phyloP scores from a whole-genome alignment of 768 basidiomycete species.

The Tephrocybe sp. region DNA sequence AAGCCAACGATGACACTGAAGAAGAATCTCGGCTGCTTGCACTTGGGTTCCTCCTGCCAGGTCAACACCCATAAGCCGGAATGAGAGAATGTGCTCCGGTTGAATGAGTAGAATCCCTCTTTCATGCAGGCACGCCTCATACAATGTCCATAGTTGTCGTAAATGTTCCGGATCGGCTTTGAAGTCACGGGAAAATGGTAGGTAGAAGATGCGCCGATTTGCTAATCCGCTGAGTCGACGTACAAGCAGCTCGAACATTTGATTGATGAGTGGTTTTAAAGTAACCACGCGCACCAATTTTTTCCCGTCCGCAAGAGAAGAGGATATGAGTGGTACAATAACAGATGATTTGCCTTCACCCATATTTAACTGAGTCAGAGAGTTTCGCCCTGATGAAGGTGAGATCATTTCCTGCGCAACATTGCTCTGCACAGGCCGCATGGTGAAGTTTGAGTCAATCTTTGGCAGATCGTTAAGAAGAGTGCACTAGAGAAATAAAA shows the following conservation, averaged over 20 bases:
- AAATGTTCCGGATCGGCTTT: constrained; percentile 17
- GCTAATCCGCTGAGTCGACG: constrained; percentile 40
- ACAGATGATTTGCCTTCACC: constrained; percentile 55
- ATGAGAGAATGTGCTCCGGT: constrained; percentile 54
- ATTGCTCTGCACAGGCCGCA: constrained; percentile 38
- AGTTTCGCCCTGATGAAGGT: constrained; percentile 33
- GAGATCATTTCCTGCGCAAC: constrained; percentile 47
- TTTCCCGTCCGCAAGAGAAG: constrained; percentile 38
- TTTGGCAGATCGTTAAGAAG: neutral
- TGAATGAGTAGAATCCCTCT: constrained; percentile 47
- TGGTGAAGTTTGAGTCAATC: constrained; percentile 29
- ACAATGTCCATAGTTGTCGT: constrained; percentile 26
- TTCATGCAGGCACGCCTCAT: constrained; percentile 33
- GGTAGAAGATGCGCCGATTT: constrained; percentile 44
- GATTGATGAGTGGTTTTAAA: constrained; percentile 41
- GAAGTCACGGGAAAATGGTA: constrained; percentile 48
- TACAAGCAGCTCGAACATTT: constrained; percentile 49
- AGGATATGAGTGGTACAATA: constrained; percentile 44
- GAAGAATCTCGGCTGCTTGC: constrained; percentile 16
- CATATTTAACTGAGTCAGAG: constrained; percentile 52
- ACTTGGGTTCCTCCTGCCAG: constrained; percentile 7
- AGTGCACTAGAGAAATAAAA: neutral
- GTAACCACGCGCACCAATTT: constrained; percentile 47
- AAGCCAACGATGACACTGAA: constrained; percentile 27
- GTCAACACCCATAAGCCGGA: constrained; percentile 45